phyloP scores from a whole-genome alignment of 352 stramenopile species.

The Peronospora farinosa region DNA sequence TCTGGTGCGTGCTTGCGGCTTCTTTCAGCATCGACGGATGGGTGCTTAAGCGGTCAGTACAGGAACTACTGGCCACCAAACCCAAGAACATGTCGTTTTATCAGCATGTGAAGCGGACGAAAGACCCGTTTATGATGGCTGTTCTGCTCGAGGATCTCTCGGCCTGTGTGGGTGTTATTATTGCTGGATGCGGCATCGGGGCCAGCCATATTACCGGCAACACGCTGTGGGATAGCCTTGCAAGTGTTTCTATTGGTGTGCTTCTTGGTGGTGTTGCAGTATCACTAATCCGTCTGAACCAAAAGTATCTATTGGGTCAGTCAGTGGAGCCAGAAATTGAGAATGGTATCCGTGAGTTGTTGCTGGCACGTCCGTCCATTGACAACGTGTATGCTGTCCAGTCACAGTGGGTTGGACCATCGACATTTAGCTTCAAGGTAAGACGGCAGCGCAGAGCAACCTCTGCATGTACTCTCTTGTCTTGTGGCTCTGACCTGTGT shows the following conservation, averaged over 20 bases:
- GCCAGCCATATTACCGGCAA: conserved; percentile 89
- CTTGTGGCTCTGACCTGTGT: conserved; percentile 5
- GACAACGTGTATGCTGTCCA: conserved; percentile 94
- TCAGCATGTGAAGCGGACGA: conserved; percentile 62
- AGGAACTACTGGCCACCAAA: conserved; percentile 77
- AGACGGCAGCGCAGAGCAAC: neutral
- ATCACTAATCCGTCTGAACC: conserved; percentile 91
- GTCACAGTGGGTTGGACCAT: conserved; percentile 95
- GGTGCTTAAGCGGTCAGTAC: too few species aligned
- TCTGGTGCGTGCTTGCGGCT: conserved; percentile 93
- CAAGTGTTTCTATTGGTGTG: conserved; percentile 91
- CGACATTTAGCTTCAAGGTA: conserved; percentile 98
- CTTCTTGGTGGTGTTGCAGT: conserved; percentile 92
- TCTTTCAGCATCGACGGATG: conserved; percentile 95
- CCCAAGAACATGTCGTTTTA: conserved; percentile 64
- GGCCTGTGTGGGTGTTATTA: conserved; percentile 94
- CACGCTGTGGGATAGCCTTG: conserved; percentile 93
- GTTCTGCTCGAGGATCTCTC: conserved; percentile 96
- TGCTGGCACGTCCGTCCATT: conserved; percentile 86
- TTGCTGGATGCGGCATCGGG: conserved; percentile 91
- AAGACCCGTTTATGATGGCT: conserved; percentile 96
- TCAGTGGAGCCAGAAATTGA: conserved; percentile 92
- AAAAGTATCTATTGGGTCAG: conserved; percentile 94
- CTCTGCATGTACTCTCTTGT: neutral
- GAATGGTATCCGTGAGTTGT: conserved; percentile 65